phyloP scores from a whole-genome alignment of 2,329 filamentous ascomycete species.

The Cladorrhinum sp. region DNA sequence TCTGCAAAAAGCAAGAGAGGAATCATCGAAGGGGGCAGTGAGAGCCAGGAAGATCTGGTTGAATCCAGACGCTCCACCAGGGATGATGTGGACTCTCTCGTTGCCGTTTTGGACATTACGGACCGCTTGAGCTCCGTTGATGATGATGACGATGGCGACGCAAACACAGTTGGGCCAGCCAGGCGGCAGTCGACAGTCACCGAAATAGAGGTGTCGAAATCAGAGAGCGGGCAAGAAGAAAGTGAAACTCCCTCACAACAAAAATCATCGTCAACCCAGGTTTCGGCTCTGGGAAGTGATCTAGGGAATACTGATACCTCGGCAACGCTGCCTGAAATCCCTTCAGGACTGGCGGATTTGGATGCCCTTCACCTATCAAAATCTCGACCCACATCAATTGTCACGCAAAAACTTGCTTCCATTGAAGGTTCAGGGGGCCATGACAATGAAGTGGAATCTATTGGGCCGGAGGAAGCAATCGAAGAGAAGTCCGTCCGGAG shows the following conservation, averaged over 20 bases:
- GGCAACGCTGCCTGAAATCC: neutral
- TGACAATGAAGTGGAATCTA: neutral
- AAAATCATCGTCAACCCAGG: neutral
- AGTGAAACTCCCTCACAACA: neutral
- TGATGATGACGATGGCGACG: constrained; percentile 32
- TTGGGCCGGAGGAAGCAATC: neutral
- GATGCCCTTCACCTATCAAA: neutral
- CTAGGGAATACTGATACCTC: neutral
- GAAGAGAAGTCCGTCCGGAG: constrained; percentile 15
- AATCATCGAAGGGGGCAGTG: constrained; percentile 25
- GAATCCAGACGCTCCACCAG: constrained; percentile 34
- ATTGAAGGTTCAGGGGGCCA: neutral
- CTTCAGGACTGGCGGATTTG: neutral
- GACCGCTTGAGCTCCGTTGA: constrained; percentile 47
- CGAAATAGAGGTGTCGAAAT: neutral
- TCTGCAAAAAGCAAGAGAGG: constrained; percentile 29
- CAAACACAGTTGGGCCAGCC: constrained; percentile 30
- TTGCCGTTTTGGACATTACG: constrained; percentile 48
- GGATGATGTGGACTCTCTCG: constrained; percentile 51
- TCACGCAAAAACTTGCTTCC: neutral
- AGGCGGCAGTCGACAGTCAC: neutral
- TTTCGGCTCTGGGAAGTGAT: neutral
- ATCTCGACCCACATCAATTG: neutral
- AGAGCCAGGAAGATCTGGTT: constrained; percentile 48
- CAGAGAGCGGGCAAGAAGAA: neutral